A percentile compares a stretch with the other conserved stretches of the same genome.
These are phyloP conservation scores for Biscogniauxia marginata DNA, from an alignment of 2,329 filamentous ascomycete species.

Conservation along the genomic window DNA sequence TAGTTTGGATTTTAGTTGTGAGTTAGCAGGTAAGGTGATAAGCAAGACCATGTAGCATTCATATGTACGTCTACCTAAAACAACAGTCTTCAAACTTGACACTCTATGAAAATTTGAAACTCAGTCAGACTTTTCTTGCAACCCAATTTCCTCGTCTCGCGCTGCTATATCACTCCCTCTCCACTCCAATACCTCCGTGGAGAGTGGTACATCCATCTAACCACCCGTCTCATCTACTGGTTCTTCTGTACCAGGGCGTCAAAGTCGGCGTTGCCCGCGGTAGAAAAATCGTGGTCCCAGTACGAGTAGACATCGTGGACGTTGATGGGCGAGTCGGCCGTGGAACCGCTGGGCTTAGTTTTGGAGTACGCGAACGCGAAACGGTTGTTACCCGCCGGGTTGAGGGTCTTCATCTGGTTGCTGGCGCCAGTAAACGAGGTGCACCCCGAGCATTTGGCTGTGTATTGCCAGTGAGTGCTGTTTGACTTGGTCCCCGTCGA, in stretches of 20 bases:
- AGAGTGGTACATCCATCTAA: no score
- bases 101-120: no score
- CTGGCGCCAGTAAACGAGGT: conserved; percentile 32
- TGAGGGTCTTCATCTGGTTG: conserved; percentile 50
- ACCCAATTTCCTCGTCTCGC: no score
- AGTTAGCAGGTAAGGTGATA: no score
- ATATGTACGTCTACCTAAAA: no score
- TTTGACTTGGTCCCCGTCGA: conserved; percentile 39
- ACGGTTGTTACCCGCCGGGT: conserved; percentile 90
- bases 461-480: conserved; percentile 41
- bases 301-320: conserved; percentile 32
- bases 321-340: conserved; percentile 21
- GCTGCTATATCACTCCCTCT: no score
- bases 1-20: no score
- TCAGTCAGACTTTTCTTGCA: no score
- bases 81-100: no score
- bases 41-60: no score
- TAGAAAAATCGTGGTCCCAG: conserved; percentile 34
- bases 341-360: conserved; percentile 23
- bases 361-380: conserved; percentile 50
- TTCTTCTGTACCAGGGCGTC: conserved; percentile 27
- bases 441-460: conserved; percentile 38
- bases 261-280: conserved; percentile 28
- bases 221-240: conserved; percentile 12
- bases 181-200: no score